Evolutionary conservation across 2,329 filamentous ascomycete genomes (phyloP).

Genomic region (Fusarium transvaalense): DNA sequence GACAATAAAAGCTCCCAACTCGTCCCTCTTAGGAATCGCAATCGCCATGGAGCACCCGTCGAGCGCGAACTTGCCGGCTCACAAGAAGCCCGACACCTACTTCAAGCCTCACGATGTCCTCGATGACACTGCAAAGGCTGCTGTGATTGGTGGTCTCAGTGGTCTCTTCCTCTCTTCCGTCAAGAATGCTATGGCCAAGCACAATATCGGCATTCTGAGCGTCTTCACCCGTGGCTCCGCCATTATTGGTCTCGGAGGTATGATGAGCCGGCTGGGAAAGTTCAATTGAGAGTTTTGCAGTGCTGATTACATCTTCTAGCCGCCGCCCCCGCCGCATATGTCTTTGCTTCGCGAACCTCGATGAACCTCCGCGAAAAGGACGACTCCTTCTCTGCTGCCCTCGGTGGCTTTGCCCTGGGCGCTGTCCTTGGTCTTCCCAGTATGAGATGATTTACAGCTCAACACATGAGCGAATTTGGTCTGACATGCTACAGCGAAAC

Average conservation of each 20-base stretch:
- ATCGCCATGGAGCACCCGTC: constrained; percentile 53
- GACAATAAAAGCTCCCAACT: constrained; percentile 47
- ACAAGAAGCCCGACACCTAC: constrained; percentile 44
- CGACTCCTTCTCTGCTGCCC: constrained; percentile 78
- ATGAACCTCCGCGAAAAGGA: constrained; percentile 90
- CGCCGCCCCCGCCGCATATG: constrained; percentile 75
- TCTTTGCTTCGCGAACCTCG: constrained; percentile 79
- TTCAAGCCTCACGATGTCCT: constrained; percentile 84
- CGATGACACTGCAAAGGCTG: constrained; percentile 72
- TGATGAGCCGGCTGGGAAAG: constrained; percentile 13
- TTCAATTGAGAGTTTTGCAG: constrained; percentile 37
- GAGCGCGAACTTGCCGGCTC: constrained; percentile 48
- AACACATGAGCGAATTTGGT: constrained; percentile 17
- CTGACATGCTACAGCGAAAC: constrained; percentile 54
- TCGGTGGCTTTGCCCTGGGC: constrained; percentile 83
- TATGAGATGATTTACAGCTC: constrained; percentile 70
- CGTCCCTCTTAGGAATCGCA: constrained; percentile 24
- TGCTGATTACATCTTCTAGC: constrained; percentile 61
- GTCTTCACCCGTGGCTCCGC: constrained; percentile 84
- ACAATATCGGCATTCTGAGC: constrained; percentile 83
- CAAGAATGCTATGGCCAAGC: constrained; percentile 86
- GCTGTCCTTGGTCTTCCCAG: constrained; percentile 78
- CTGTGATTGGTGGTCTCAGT: constrained; percentile 72
- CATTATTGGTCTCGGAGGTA: constrained; percentile 69
- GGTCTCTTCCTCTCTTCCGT: constrained; percentile 82